phyloP scores from a whole-genome alignment of 495 filamentous ascomycete genomes.

The Viridothelium virens region DNA sequence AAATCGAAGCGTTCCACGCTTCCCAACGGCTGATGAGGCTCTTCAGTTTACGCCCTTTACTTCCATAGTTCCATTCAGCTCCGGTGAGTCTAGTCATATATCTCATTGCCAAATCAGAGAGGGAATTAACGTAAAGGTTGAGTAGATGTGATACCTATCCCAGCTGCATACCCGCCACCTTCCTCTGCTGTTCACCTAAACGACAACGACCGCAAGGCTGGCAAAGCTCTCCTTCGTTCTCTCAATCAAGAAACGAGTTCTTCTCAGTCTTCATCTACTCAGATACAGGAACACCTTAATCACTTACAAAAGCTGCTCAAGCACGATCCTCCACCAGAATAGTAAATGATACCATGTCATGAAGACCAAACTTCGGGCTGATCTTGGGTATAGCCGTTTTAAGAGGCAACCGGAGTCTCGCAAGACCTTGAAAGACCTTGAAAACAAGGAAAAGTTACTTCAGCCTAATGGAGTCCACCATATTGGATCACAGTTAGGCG shows the following conservation, averaged over 20 bases:
- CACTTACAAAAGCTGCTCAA: conserved; percentile 64
- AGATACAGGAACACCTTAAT: conserved; percentile 40
- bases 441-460: not conserved
- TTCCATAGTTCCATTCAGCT: conserved; percentile 76
- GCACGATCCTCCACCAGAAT: conserved; percentile 35
- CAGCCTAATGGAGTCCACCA: conserved; percentile 22
- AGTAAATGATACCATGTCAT: not conserved
- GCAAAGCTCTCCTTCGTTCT: conserved; percentile 22
- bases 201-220: conserved; percentile 27
- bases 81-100: conserved; percentile 49
- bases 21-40: conserved; percentile 69
- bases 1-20: conserved; percentile 23
- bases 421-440: conserved; percentile 11
- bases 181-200: conserved; percentile 37
- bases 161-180: conserved; percentile 43
- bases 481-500: conserved; percentile 36
- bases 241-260: conserved; percentile 30
- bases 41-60: conserved; percentile 87
- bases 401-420: conserved; percentile 36
- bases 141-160: conserved; percentile 64
- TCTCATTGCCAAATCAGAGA: not conserved
- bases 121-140: not conserved
- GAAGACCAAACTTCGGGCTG: conserved; percentile 12
- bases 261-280: conserved; percentile 23
- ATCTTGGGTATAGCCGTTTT: conserved; percentile 54